phyloP scores from a whole-genome alignment of 805 yeast genomes.

The Spathaspora gorwiae region DNA sequence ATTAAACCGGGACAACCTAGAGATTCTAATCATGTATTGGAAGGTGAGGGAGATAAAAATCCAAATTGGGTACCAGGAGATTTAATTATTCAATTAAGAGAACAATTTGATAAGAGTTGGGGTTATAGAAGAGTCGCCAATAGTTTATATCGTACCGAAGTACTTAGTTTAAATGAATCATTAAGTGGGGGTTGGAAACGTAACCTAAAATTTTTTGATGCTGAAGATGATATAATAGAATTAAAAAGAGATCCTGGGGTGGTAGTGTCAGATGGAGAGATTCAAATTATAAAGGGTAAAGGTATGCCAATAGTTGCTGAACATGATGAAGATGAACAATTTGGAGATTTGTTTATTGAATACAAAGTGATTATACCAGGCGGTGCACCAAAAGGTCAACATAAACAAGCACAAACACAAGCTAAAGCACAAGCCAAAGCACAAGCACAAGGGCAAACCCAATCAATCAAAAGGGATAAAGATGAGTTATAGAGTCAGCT shows the following conservation, averaged over 20 bases:
- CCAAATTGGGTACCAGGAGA: conserved; percentile 87
- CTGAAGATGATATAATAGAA: conserved; percentile 40
- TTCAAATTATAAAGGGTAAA: conserved; percentile 64
- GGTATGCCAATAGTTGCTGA: conserved; percentile 76
- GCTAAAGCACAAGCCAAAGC: no score
- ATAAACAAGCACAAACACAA: no score
- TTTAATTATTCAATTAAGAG: conserved; percentile 56
- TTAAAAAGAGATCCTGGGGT: conserved; percentile 50
- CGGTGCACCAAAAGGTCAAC: not conserved
- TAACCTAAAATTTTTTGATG: conserved; percentile 61
- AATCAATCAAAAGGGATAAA: conserved; percentile 1
- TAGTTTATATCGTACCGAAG: conserved; percentile 77
- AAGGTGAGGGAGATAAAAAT: conserved; percentile 77
- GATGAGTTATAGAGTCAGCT: conserved; percentile 8
- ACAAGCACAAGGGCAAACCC: no score
- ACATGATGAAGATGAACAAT: conserved; percentile 30
- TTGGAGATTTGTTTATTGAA: conserved; percentile 48
- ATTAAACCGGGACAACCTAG: conserved; percentile 69
- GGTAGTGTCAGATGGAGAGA: conserved; percentile 58
- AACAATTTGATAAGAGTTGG: conserved; percentile 52
- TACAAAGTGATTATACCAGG: conserved; percentile 40
- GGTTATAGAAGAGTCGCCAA: conserved; percentile 82
- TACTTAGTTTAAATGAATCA: conserved; percentile 68
- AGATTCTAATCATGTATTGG: conserved; percentile 50
- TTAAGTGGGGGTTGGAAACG: conserved; percentile 77